Evolutionary conservation across 805 yeast species (phyloP), one percentile per base, ranked within the genome.

Genomic region (Schwanniomyces polymorphus): DNA sequence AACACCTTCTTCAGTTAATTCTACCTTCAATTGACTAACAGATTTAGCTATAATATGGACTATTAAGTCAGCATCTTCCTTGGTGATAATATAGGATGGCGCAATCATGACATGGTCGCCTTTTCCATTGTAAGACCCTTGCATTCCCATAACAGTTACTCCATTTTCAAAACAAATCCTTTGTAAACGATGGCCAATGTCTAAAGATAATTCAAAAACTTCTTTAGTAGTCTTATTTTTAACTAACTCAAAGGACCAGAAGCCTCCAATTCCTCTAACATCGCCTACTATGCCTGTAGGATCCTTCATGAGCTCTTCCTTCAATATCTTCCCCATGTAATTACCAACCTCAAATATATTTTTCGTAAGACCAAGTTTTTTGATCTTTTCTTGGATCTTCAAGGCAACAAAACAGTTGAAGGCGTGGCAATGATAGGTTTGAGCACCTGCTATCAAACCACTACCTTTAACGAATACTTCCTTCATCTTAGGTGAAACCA

Each of bases 181-280:
- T 50, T 64, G 58, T 35, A 77, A 58, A 52, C 58, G 60, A 43
- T 66, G 62, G 28, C 74, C 79, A 34, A 75, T 62, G 41, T 66
- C 63, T 37, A 65, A 47, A 14, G 59, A 56, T 37, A 67, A 60
- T 28, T 66, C 71, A 49, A 79, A 79, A 10, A 76, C 67, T 58
- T 78, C 79, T 55, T 79, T 81, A 16, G 85, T 75, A 14, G 56
- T 61, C 51, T 71, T 76, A 57, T 82, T 74, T 56, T 79, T 73
- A 48, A 81, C 85, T 43, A 80, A 68, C 61, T 82, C 87, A 41
- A 82, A 56, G 4, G 81, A 69, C 76, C 84, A 72, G 64, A 82
- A 82, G 34, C 80, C 78, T 50, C 86, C 87, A 47, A 79, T 67
- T 45, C 88, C 88, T 63, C 88, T 74, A 33, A 82, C 75, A 53